phyloP scores from a whole-genome alignment of 2,329 filamentous ascomycete genomes.

The Penicillium griseofulvum region DNA sequence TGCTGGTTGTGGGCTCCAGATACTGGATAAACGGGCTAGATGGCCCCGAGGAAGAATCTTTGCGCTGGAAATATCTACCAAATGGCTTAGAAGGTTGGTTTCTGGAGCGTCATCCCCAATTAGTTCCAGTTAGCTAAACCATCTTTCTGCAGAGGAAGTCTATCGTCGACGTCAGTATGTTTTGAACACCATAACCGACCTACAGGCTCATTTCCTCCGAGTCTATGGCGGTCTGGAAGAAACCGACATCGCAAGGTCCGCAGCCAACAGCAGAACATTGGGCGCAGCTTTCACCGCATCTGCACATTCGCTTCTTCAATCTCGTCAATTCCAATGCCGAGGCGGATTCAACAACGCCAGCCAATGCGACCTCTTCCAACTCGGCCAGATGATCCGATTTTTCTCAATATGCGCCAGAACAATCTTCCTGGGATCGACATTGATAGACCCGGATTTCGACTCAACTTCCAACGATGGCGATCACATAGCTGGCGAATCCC shows the following conservation, averaged over 20 bases:
- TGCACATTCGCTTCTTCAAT: slow-evolving; percentile 9
- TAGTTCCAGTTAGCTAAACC: slow-evolving; percentile 3
- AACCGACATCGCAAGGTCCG: slow-evolving; percentile 15
- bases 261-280: slow-evolving; percentile 8
- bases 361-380: slow-evolving; percentile 45
- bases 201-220: slow-evolving; percentile 44
- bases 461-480: slow-evolving; percentile 17
- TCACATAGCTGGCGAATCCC: neutral
- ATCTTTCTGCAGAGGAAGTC: slow-evolving; percentile 38
- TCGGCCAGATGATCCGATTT: slow-evolving; percentile 46
- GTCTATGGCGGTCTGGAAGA: slow-evolving; percentile 41
- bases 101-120: neutral
- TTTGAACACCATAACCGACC: slow-evolving; percentile 43
- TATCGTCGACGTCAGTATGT: slow-evolving; percentile 42
- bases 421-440: slow-evolving; percentile 41
- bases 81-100: slow-evolving; percentile 41
- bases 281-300: slow-evolving; percentile 17
- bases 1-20: slow-evolving; percentile 39
- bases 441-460: slow-evolving; percentile 37
- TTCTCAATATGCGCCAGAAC: slow-evolving; percentile 43
- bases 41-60: slow-evolving; percentile 16
- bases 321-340: slow-evolving; percentile 40
- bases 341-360: slow-evolving; percentile 42
- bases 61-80: slow-evolving; percentile 39
- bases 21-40: slow-evolving; percentile 36